phyloP scores from a whole-genome alignment of 371 early-diverging fungal genomes.

The Lichtheimia hyalospora region DNA sequence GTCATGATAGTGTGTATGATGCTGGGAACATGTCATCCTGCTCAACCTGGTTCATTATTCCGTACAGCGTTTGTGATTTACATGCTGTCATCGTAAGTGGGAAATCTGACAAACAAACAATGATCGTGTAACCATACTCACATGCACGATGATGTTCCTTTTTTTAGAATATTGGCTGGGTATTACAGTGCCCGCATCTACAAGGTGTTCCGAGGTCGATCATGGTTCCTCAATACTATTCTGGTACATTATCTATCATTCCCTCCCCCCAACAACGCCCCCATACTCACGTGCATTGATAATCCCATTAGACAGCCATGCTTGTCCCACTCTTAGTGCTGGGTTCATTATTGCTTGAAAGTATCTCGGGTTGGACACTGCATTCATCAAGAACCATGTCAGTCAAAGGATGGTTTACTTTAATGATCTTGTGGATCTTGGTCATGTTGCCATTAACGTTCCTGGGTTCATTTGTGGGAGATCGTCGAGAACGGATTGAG shows the following conservation, averaged over 20 bases:
- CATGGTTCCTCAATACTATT: slow-evolving; percentile 44
- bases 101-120: background rate
- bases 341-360: slow-evolving; percentile 18
- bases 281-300: no score
- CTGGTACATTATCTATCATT: slow-evolving; percentile 23
- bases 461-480: slow-evolving; percentile 40
- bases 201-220: slow-evolving; percentile 44
- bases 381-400: slow-evolving; percentile 45
- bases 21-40: slow-evolving; percentile 29
- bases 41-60: slow-evolving; percentile 32
- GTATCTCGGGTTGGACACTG: slow-evolving; percentile 34
- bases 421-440: slow-evolving; percentile 29
- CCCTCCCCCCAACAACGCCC: no score
- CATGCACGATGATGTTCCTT: background rate
- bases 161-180: slow-evolving; percentile 27
- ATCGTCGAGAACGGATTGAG: slow-evolving; percentile 34
- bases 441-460: slow-evolving; percentile 30
- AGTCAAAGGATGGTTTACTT: slow-evolving; percentile 31
- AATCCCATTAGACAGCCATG: slow-evolving; percentile 25
- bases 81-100: slow-evolving; percentile 28
- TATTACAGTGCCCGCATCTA: slow-evolving; percentile 44
- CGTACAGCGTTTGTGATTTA: slow-evolving; percentile 19
- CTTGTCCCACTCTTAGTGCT: slow-evolving; percentile 30
- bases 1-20: slow-evolving; percentile 3
- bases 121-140: no score